phyloP scores from a whole-genome alignment of 495 filamentous ascomycete genomes.

The Penicillium cataractarum region DNA sequence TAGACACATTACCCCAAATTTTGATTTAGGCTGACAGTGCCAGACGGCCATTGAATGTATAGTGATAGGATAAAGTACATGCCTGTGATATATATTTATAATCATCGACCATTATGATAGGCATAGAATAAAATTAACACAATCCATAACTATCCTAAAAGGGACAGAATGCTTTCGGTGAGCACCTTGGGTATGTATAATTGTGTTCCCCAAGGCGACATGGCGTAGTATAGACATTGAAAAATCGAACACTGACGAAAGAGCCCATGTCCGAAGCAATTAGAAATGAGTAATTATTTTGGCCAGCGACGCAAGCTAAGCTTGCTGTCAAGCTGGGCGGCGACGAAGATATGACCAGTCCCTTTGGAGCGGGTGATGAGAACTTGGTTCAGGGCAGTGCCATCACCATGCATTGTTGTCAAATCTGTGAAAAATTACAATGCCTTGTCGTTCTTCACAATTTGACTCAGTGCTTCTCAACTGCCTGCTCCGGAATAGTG shows the following conservation, averaged over 20 bases:
- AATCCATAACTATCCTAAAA: neutral
- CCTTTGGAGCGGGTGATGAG: too few relatives aligned
- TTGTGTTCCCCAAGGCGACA: neutral
- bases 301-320: neutral
- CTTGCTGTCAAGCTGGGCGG: neutral
- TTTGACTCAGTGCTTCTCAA: slow-evolving; percentile 14
- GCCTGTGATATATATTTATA: neutral
- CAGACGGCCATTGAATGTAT: neutral
- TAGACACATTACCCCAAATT: too few relatives aligned
- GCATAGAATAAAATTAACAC: neutral
- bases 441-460: neutral
- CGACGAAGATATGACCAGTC: too few relatives aligned
- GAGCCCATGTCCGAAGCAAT: neutral
- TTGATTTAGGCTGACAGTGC: neutral
- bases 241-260: neutral
- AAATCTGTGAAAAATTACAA: neutral
- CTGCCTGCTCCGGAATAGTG: slow-evolving; percentile 13
- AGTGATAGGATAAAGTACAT: too few relatives aligned
- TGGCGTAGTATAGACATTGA: neutral
- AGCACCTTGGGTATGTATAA: neutral
- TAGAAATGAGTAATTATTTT: neutral
- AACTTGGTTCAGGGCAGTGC: neutral
- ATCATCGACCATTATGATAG: neutral
- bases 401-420: neutral
- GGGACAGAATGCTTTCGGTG: neutral